phyloP scores from a whole-genome alignment of 2,329 filamentous ascomycete genomes.

The Cadophora malorum region DNA sequence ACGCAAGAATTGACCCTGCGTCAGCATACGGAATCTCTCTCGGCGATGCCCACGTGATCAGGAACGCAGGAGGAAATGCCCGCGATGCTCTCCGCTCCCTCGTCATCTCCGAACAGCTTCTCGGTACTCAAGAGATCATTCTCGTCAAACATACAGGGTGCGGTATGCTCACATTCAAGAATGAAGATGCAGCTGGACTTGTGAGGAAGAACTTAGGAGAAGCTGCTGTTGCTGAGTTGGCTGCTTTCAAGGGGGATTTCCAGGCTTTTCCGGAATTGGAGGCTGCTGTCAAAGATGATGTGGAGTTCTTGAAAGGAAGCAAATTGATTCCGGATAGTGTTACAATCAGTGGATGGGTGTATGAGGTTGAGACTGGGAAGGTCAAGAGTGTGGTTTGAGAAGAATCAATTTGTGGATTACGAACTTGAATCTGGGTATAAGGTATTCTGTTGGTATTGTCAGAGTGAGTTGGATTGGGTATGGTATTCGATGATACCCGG shows the following conservation, averaged over 20 bases:
- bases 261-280: constrained; percentile 64
- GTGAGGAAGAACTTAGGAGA: constrained; percentile 64
- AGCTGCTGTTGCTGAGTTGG: constrained; percentile 50
- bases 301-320: constrained; percentile 64
- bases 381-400: constrained; percentile 55
- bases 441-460: no score
- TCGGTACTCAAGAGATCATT: constrained; percentile 77
- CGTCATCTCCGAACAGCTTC: constrained; percentile 78
- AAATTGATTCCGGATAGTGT: constrained; percentile 66
- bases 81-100: constrained; percentile 75
- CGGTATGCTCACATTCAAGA: constrained; percentile 74
- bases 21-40: constrained; percentile 72
- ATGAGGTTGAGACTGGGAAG: constrained; percentile 77
- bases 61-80: constrained; percentile 73
- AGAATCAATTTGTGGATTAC: neutral
- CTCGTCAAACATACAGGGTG: constrained; percentile 61
- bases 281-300: constrained; percentile 69
- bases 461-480: neutral
- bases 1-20: constrained; percentile 74
- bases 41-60: constrained; percentile 80
- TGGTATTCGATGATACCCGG: constrained; percentile 1
- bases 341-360: constrained; percentile 74
- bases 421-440: neutral
- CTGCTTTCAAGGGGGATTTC: constrained; percentile 37
- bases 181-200: constrained; percentile 59